Conservation (phyloP, 2,329 filamentous ascomycete species). For the Apiospora phragmitis region DNA sequence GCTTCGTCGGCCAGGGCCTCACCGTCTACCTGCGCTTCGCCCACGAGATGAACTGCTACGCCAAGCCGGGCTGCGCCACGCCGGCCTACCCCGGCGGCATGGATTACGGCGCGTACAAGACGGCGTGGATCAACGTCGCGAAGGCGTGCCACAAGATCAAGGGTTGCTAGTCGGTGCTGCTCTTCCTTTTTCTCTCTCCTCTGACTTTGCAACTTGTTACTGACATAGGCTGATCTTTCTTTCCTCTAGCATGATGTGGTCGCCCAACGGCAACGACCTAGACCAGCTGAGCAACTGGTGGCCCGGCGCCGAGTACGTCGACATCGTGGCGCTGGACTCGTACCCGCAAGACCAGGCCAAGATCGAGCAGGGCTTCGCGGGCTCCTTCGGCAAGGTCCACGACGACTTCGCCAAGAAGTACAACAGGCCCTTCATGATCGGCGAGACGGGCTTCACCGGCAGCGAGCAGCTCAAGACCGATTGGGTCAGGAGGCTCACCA, state of each 20-base stretch:
- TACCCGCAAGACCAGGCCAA: slow-evolving; percentile 15
- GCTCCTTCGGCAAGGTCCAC: slow-evolving; percentile 14
- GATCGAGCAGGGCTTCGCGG: slow-evolving; percentile 6
- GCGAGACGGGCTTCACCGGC: slow-evolving; percentile 16
- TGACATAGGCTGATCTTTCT: not conserved
- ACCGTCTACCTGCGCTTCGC: slow-evolving; percentile 23
- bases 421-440: slow-evolving; percentile 17
- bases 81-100: slow-evolving; percentile 15
- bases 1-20: slow-evolving; percentile 18
- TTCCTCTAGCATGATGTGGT: slow-evolving; percentile 20
- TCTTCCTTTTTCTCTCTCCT: not conserved
- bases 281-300: slow-evolving; percentile 21
- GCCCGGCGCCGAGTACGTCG: slow-evolving; percentile 19
- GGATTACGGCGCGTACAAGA: slow-evolving; percentile 16
- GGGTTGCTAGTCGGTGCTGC: no score
- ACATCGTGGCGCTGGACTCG: slow-evolving; percentile 20
- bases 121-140: slow-evolving; percentile 19
- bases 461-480: slow-evolving; percentile 10
- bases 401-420: slow-evolving; percentile 13
- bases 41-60: slow-evolving; percentile 25
- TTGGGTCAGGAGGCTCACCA: slow-evolving; percentile 15
- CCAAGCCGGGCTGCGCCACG: slow-evolving; percentile 13
- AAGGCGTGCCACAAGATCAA: slow-evolving; percentile 15
- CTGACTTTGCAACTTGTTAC: not conserved
- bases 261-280: slow-evolving; percentile 17